These are phyloP conservation scores for Vitis amurensis DNA, from an alignment of 164 flowering plant species.

Conservation along the genomic window DNA sequence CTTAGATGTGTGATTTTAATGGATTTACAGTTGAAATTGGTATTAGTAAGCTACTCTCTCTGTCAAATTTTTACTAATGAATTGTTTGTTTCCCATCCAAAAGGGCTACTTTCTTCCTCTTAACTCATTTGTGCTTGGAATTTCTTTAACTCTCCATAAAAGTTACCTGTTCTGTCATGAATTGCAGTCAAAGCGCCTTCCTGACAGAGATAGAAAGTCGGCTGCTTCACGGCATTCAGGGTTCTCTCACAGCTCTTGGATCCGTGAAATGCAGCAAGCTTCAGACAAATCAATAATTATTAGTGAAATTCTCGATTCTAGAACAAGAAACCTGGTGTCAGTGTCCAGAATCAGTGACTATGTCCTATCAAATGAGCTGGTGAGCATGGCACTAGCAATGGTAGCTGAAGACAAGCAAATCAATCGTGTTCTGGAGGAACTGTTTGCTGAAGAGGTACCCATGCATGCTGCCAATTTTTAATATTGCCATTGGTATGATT, in stretches of 20 bases:
- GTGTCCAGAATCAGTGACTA: slow-evolving; percentile 95
- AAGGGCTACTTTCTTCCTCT: too few relatives aligned
- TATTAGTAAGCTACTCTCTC: too few relatives aligned
- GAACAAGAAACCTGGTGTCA: slow-evolving; percentile 88
- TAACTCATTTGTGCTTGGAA: too few relatives aligned
- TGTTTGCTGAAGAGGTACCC: slow-evolving; percentile 87
- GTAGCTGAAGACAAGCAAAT: slow-evolving; percentile 96
- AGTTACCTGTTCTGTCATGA: slow-evolving; percentile 4
- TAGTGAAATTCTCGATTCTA: slow-evolving; percentile 90
- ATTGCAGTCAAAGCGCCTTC: slow-evolving; percentile 84
- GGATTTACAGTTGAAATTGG: neutral
- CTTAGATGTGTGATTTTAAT: too few relatives aligned
- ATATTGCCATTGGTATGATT: neutral
- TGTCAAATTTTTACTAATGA: neutral
- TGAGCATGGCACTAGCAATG: slow-evolving; percentile 96
- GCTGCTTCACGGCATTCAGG: slow-evolving; percentile 50
- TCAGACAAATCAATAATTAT: slow-evolving; percentile 85
- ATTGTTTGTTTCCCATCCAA: neutral
- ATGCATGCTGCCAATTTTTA: neutral
- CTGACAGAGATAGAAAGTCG: slow-evolving; percentile 56
- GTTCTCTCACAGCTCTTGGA: slow-evolving; percentile 88
- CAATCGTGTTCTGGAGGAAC: slow-evolving; percentile 92
- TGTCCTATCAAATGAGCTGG: slow-evolving; percentile 89
- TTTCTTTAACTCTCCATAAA: slow-evolving; percentile 1
- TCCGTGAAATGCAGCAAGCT: slow-evolving; percentile 95